These are phyloP conservation scores for Chaetomiaceae sp. DNA, from an alignment of 2,329 filamentous ascomycete genomes.

Conservation along the genomic window DNA sequence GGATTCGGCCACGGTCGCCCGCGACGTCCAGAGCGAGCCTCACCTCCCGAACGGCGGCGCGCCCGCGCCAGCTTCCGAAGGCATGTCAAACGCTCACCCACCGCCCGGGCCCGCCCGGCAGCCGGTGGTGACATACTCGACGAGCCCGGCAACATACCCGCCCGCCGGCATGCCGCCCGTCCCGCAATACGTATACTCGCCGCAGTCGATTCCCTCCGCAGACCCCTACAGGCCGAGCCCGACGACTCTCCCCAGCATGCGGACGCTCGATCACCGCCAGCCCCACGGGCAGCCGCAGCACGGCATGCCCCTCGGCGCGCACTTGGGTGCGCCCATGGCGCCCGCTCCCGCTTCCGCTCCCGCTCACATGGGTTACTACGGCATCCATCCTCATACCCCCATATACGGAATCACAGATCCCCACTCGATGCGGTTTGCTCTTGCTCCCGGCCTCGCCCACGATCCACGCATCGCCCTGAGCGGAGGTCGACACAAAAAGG, in stretches of 20 bases:
- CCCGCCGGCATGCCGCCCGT: conserved; percentile 19
- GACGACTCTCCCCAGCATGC: conserved; percentile 39
- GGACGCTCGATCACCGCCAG: conserved; percentile 36
- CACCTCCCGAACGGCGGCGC: conserved; percentile 22
- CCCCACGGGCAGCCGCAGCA: conserved; percentile 24
- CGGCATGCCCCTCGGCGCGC: conserved; percentile 33
- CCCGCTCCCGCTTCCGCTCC: conserved; percentile 33
- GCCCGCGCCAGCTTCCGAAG: conserved; percentile 16
- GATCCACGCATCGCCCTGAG: conserved; percentile 43
- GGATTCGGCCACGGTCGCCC: conserved; percentile 7
- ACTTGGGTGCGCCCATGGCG: conserved; percentile 31
- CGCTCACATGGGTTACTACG: conserved; percentile 40
- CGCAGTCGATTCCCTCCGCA: conserved; percentile 22
- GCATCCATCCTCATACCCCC: conserved; percentile 35
- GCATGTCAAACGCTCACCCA: conserved; percentile 25
- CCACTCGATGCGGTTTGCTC: conserved; percentile 39
- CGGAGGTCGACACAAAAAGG: conserved; percentile 52
- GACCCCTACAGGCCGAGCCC: conserved; percentile 35
- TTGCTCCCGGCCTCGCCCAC: conserved; percentile 35
- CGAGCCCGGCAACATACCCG: conserved; percentile 21
- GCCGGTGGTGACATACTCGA: conserved; percentile 22
- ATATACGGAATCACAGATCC: conserved; percentile 40
- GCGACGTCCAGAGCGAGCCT: conserved; percentile 17
- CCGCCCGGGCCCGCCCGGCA: conserved; percentile 22
- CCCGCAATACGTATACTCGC: conserved; percentile 18